Evolutionary conservation across 73 alveolate genomes (phyloP), one percentile per base, ranked within the genome.

Genomic region (Paramecium primaurelia): DNA sequence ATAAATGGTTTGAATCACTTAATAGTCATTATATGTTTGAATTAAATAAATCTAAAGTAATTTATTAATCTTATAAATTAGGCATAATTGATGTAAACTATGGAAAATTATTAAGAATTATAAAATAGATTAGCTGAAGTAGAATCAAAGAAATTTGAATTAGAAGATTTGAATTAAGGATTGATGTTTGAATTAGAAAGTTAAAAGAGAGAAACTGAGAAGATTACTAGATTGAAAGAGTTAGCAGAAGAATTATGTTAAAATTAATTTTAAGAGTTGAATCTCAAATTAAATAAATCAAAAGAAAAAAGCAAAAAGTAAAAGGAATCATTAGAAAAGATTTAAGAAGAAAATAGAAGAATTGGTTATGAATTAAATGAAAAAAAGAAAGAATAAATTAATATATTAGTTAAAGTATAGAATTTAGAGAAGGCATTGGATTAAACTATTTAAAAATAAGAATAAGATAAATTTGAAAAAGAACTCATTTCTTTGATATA

Each of bases 51-150:
- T 64, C 51, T 2, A 64, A 64, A 34, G 84, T 64, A 64, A 32
- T 64, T 28, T 64, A 28, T 1, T 28, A 3, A 0, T 18, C 12
- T 54, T 16, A 6, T 8, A 4, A 18, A 0, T 37, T 37, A 73
- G 87, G 87, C 87, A 11, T 20, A 73, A 37, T 20, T 73, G 4
- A 36, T 73, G 87, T 4, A 73, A 73, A 73, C 60, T 37, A 7
- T 73, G 7, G 87, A 73, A 40, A 73, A 73, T 18, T 73, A 30
- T 37, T 34, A 73, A 37, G 87, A 73, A 73, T 73, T 37, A 7
- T 11, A 73, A 40, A 73, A 73, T 38, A 34, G 87, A 73, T 73
- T 73, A 38, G 36, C 60, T 73, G 87, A 73, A 37, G 87, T 73
- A 6, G 87, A 73, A 37, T 30, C 59, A 14, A 73, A 73, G 59